phyloP scores from a whole-genome alignment of 2,329 filamentous ascomycete species.

The Fusarium mangiferae region DNA sequence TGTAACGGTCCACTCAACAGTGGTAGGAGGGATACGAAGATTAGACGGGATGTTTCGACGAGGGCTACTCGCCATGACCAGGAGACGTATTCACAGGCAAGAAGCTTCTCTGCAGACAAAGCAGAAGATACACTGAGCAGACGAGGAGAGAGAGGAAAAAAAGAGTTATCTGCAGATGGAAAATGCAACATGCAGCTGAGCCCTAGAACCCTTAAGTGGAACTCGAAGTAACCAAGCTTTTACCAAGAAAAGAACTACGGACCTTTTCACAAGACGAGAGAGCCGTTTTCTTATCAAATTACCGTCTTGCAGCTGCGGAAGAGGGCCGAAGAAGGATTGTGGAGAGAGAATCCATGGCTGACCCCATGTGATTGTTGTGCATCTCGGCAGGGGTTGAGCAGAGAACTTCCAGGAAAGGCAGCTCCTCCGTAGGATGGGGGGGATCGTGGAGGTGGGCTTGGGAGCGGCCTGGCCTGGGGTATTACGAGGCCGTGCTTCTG shows the following conservation, averaged over 20 bases:
- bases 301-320: neutral
- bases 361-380: constrained; percentile 25
- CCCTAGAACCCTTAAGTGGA: neutral
- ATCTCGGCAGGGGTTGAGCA: constrained; percentile 10
- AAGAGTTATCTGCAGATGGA: neutral
- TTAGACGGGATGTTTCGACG: constrained; percentile 33
- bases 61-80: constrained; percentile 41
- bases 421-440: constrained; percentile 20
- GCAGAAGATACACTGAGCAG: neutral
- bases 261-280: neutral
- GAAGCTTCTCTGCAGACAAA: neutral
- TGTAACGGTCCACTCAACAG: constrained; percentile 20
- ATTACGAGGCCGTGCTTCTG: neutral
- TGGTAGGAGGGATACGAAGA: constrained; percentile 35
- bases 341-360: neutral
- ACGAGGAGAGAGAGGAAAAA: neutral
- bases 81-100: neutral
- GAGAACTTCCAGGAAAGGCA: constrained; percentile 34
- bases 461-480: constrained; percentile 4
- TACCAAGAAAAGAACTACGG: constrained; percentile 14
- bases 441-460: constrained; percentile 28
- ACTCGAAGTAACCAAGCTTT: neutral
- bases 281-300: constrained; percentile 34
- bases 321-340: neutral
- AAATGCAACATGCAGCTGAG: constrained; percentile 3